These are phyloP conservation scores for Russula sp. DNA, from an alignment of 768 basidiomycete genomes.

Conservation along the genomic window DNA sequence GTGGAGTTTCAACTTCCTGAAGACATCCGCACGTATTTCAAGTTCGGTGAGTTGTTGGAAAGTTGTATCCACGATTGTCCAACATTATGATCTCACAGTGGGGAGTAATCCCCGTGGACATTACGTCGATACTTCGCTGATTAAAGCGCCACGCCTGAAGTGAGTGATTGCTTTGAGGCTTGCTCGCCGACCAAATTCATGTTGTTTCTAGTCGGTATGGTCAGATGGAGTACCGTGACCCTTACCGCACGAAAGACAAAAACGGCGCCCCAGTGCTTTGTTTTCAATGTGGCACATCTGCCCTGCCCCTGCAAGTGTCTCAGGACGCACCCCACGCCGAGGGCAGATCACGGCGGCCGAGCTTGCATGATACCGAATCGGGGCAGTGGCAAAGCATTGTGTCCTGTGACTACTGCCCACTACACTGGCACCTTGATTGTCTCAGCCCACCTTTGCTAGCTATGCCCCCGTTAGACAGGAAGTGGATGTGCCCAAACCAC, in stretches of 20 bases:
- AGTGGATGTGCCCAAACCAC: slow-evolving; percentile 99
- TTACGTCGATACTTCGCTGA: slow-evolving; percentile 75
- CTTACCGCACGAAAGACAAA: slow-evolving; percentile 78
- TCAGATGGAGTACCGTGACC: slow-evolving; percentile 87
- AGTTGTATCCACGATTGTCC: not conserved
- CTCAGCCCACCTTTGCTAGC: slow-evolving; percentile 81
- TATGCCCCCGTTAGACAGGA: slow-evolving; percentile 82
- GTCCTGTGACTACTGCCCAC: slow-evolving; percentile 90
- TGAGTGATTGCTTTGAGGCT: slow-evolving; percentile 37
- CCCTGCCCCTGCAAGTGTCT: slow-evolving; percentile 51
- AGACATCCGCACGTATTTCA: slow-evolving; percentile 77
- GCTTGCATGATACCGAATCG: slow-evolving; percentile 40
- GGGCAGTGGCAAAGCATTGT: slow-evolving; percentile 65
- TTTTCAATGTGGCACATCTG: slow-evolving; percentile 82
- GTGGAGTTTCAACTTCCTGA: slow-evolving; percentile 82
- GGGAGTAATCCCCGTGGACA: slow-evolving; percentile 70
- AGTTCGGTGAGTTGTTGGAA: slow-evolving; percentile 55
- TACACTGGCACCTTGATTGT: slow-evolving; percentile 98
- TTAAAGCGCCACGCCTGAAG: slow-evolving; percentile 79
- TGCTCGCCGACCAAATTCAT: slow-evolving; percentile 7
- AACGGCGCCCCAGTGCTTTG: slow-evolving; percentile 83
- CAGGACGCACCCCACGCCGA: slow-evolving; percentile 44
- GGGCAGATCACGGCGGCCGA: slow-evolving; percentile 49
- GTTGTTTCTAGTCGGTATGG: slow-evolving; percentile 61
- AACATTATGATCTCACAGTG: slow-evolving; percentile 43